phyloP scores from a whole-genome alignment of 2,329 filamentous ascomycete genomes.

The Canariomyces notabilis region DNA sequence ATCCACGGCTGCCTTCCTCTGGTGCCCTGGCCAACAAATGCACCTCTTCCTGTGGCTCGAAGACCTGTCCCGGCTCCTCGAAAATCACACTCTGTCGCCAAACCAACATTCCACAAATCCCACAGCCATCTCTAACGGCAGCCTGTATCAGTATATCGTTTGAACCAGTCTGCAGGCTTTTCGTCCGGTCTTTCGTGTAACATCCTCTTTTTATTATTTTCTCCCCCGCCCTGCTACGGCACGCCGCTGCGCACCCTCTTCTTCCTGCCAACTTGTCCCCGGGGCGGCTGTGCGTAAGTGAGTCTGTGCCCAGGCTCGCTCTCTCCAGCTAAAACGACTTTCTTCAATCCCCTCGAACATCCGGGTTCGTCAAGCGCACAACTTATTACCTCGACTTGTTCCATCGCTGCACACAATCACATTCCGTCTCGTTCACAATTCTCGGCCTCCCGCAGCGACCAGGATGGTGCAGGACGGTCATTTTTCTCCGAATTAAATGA shows the following conservation, averaged over 20 bases:
- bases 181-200: slow-evolving; percentile 9
- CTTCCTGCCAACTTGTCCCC: slow-evolving; percentile 2
- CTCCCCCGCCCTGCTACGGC: slow-evolving; percentile 6
- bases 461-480: slow-evolving; percentile 55
- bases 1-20: slow-evolving; percentile 12
- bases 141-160: slow-evolving; percentile 16
- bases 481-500: slow-evolving; percentile 53
- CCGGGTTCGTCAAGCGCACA: slow-evolving; percentile 20
- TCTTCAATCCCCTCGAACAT: slow-evolving; percentile 8
- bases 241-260: slow-evolving; percentile 8
- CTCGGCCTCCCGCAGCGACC: slow-evolving; percentile 40
- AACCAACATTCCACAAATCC: slow-evolving; percentile 15
- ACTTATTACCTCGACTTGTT: slow-evolving; percentile 18
- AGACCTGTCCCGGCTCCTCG: slow-evolving; percentile 11
- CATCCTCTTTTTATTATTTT: slow-evolving; percentile 6
- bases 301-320: slow-evolving; percentile 12
- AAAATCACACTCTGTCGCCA: slow-evolving; percentile 12
- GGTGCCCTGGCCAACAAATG: slow-evolving; percentile 18
- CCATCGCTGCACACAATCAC: slow-evolving; percentile 20
- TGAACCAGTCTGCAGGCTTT: slow-evolving; percentile 6
- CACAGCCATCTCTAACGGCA: slow-evolving; percentile 15
- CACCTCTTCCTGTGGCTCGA: slow-evolving; percentile 9
- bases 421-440: slow-evolving; percentile 16
- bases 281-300: slow-evolving; percentile 20
- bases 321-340: slow-evolving; percentile 6